phyloP scores from a whole-genome alignment of 345 rosid species.

The Syzygium aqueum region DNA sequence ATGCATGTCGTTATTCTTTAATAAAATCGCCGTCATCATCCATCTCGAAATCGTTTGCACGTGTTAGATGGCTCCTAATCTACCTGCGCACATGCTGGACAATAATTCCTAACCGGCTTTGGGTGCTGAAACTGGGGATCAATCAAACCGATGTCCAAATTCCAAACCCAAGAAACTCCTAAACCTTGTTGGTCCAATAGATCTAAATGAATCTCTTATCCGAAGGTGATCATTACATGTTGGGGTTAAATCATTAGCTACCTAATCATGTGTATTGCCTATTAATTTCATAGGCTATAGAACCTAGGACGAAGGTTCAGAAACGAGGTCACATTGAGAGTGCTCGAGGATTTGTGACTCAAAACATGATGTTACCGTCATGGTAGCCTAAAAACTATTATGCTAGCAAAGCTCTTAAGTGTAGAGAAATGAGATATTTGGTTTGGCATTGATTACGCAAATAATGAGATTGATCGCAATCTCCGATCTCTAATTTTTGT shows the following conservation, averaged over 20 bases:
- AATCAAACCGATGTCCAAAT: neutral
- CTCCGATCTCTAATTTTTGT: neutral
- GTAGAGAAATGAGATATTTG: neutral
- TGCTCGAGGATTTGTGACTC: neutral
- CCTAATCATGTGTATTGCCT: neutral
- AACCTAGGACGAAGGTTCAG: neutral
- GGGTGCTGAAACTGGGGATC: neutral
- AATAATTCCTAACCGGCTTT: neutral
- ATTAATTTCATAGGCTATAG: neutral
- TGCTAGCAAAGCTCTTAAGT: neutral
- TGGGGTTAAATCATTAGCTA: neutral
- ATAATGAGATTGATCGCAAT: neutral
- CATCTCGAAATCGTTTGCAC: neutral
- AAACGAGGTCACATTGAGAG: neutral
- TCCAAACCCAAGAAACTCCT: neutral
- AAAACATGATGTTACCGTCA: too few species aligned
- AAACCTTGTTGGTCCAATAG: neutral
- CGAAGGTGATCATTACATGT: neutral
- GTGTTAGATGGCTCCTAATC: conserved; percentile 4
- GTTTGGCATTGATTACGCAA: neutral
- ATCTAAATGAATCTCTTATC: neutral
- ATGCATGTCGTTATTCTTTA: neutral
- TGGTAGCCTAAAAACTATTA: too few species aligned
- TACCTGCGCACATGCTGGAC: conserved; percentile 3
- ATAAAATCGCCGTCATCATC: neutral